phyloP scores from a whole-genome alignment of 1,284 basidiomycete species.

The Mycosarcoma maydis region DNA sequence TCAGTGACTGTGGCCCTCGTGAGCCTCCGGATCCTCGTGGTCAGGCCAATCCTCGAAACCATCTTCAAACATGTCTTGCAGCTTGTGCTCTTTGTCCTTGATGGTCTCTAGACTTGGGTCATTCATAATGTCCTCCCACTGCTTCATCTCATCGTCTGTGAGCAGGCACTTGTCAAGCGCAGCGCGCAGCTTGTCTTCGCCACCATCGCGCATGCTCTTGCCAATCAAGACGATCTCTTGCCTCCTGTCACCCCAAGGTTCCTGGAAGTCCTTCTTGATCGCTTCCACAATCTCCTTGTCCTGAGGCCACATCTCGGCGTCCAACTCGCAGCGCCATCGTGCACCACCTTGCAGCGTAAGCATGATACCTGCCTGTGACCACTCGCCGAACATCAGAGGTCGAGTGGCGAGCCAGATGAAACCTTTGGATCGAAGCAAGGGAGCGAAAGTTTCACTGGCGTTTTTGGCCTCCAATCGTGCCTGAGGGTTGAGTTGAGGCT shows the following conservation, averaged over 20 bases:
- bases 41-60: constrained; percentile 68
- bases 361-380: constrained; percentile 69
- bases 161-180: constrained; percentile 68
- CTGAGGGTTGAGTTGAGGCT: constrained; percentile 69
- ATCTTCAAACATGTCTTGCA: constrained; percentile 67
- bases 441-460: constrained; percentile 65
- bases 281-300: constrained; percentile 67
- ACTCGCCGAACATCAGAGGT: constrained; percentile 68
- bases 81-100: constrained; percentile 54
- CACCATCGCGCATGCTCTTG: constrained; percentile 62
- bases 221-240: constrained; percentile 69
- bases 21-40: constrained; percentile 54
- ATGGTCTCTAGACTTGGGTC: constrained; percentile 14
- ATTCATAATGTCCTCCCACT: constrained; percentile 68
- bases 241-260: constrained; percentile 69
- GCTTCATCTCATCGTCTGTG: constrained; percentile 68
- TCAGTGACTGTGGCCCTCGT: constrained; percentile 48
- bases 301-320: constrained; percentile 67
- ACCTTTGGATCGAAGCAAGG: constrained; percentile 69
- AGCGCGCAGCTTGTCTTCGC: constrained; percentile 62
- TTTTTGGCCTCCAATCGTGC: constrained; percentile 68
- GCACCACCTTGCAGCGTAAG: constrained; percentile 68
- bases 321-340: constrained; percentile 68
- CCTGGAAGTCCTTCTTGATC: constrained; percentile 69
- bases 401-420: constrained; percentile 69